phyloP scores from a whole-genome alignment of 192 early-diverging fungal genomes.

The Ambispora gerdemannii region DNA sequence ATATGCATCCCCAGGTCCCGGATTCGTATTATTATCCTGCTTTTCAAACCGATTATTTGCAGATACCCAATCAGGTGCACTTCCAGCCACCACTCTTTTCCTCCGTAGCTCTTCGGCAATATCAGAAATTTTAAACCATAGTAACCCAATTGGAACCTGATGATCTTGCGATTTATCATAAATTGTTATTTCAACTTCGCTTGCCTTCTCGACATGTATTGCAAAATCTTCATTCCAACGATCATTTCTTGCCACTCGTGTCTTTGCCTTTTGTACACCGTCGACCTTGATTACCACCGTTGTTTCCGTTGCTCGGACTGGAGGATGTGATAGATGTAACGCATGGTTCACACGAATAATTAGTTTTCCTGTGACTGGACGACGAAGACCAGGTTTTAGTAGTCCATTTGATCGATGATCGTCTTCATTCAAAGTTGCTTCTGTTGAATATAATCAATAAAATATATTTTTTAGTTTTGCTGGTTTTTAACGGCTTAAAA shows the following conservation, averaged over 20 bases:
- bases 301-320: conserved; percentile 63
- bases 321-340: conserved; percentile 56
- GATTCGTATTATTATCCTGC: conserved; percentile 3
- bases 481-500: too few relatives aligned
- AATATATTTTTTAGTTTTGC: too few relatives aligned
- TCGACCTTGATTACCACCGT: conserved; percentile 81
- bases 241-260: conserved; percentile 69
- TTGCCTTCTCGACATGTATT: conserved; percentile 83
- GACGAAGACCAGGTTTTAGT: conserved; percentile 62
- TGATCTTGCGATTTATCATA: conserved; percentile 78
- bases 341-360: conserved; percentile 64
- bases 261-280: conserved; percentile 71
- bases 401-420: conserved; percentile 43
- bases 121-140: conserved; percentile 94
- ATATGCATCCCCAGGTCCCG: conserved; percentile 2
- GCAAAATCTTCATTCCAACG: conserved; percentile 85
- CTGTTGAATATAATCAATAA: not conserved
- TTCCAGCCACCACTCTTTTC: conserved; percentile 61
- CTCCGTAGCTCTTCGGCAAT: conserved; percentile 83
- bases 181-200: conserved; percentile 89
- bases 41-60: conserved; percentile 32
- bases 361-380: conserved; percentile 70
- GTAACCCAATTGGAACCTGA: conserved; percentile 71
- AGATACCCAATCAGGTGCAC: conserved; percentile 53
- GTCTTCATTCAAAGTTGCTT: conserved; percentile 36